Evolutionary conservation across 306 rosid genomes (phyloP), one percentile per base, ranked within the genome.

Genomic region (Lithocarpus polystachyus): DNA sequence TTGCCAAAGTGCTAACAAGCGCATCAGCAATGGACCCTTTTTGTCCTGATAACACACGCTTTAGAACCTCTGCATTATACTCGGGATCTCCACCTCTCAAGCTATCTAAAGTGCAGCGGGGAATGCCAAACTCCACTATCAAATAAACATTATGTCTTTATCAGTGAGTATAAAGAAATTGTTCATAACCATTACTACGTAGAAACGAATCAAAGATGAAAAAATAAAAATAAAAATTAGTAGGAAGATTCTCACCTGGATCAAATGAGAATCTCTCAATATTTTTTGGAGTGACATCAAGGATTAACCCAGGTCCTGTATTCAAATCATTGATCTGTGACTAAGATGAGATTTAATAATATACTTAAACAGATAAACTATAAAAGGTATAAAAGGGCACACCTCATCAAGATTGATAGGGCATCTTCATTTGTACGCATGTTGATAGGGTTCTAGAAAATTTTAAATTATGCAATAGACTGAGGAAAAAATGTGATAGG

Each of bases 301-400:
- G 96, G 82, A 96, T 85, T 43, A 88, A 35, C 80, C 99, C 97
- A 33, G 99, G 97, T 83, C 99, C 99, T 96, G 87, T 60, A 77
- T 72, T 77, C 68, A 79, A 52, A 77, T 48, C 35, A 26, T 48
- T 51, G 15, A 71, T 24, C 13, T 24, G 7, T 71, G 35, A 71
- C 15, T 13, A 43, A 67, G 23, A 67, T 23, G 75, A 71, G 24
- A 67, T 18, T 19, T 33, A 19, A 67, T 20, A 18, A 67, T 29
- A 65, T 24, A 60, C 26, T 26, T 24, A 60, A 24, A 68, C 12
- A 23, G 23, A 59, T 57, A 82, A 8, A 23, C 56, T 62, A 10
- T 40, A 84, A 40, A 37, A 37, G 43, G 43, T 37, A 37, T 7
- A 37, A 37, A 37, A 67, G 64, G 8, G 29, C 20, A 33, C 57